These are phyloP conservation scores for Rhytidhysteron rufulum DNA, from an alignment of 2,329 filamentous ascomycete genomes.

Conservation along the genomic window DNA sequence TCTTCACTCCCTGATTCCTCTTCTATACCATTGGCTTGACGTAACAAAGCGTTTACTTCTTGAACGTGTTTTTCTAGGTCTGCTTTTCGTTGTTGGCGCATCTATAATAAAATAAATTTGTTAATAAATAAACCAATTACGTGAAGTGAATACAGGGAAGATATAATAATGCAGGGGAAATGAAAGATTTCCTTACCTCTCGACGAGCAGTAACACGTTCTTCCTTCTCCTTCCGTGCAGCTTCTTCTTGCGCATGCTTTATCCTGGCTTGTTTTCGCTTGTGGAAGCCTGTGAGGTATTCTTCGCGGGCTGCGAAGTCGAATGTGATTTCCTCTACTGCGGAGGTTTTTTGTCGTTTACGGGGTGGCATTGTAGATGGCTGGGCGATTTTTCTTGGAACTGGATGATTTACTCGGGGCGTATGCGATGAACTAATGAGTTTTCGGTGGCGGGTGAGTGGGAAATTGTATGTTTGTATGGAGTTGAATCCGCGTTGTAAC, in stretches of 20 bases:
- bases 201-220: slow-evolving; percentile 71
- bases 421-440: too few relatives aligned
- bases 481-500: too few relatives aligned
- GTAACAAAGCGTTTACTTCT: slow-evolving; percentile 67
- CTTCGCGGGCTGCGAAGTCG: slow-evolving; percentile 71
- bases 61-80: slow-evolving; percentile 80
- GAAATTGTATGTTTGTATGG: too few relatives aligned
- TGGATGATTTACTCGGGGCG: too few relatives aligned
- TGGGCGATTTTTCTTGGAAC: too few relatives aligned
- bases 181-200: too few relatives aligned
- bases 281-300: slow-evolving; percentile 93
- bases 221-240: slow-evolving; percentile 70
- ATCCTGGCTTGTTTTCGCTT: slow-evolving; percentile 86
- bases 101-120: slow-evolving; percentile 46
- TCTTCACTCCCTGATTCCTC: slow-evolving; percentile 26
- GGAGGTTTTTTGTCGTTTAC: slow-evolving; percentile 30
- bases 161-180: slow-evolving; percentile 2
- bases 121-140: not conserved
- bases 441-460: too few relatives aligned
- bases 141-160: too few relatives aligned
- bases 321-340: slow-evolving; percentile 70
- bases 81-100: slow-evolving; percentile 76
- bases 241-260: slow-evolving; percentile 80
- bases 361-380: too few relatives aligned
- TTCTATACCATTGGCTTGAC: slow-evolving; percentile 51